phyloP scores from a whole-genome alignment of 139 green algal genomes.

The Chlamydomonas asymmetrica region DNA sequence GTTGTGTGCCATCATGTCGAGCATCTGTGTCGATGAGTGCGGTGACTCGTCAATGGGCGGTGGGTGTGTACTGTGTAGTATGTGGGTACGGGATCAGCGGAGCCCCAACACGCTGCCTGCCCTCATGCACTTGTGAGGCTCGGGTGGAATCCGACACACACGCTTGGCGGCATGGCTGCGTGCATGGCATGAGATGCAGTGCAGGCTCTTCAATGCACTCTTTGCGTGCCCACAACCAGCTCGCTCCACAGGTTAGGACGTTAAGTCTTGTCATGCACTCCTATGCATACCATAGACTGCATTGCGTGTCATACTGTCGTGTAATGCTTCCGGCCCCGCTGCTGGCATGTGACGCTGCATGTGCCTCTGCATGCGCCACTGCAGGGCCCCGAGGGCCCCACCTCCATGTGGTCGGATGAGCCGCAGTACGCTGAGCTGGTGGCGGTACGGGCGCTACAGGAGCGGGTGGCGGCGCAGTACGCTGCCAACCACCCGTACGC shows the following conservation, averaged over 20 bases:
- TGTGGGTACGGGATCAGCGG: background rate
- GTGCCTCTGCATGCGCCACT: background rate
- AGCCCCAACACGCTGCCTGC: too few relatives aligned
- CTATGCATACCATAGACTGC: too few relatives aligned
- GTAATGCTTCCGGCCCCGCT: too few relatives aligned
- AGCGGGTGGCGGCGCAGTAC: background rate
- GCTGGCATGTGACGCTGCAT: too few relatives aligned
- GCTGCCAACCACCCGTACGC: background rate
- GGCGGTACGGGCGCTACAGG: constrained; percentile 12
- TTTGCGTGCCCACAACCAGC: background rate
- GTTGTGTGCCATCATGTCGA: too few relatives aligned
- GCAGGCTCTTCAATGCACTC: background rate
- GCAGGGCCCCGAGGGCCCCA: constrained; percentile 20
- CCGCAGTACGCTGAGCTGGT: constrained; percentile 9
- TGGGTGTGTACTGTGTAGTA: background rate
- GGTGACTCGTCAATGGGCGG: background rate
- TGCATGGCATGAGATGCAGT: too few relatives aligned
- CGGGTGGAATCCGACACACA: too few relatives aligned
- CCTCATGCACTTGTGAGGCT: too few relatives aligned
- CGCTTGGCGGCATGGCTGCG: too few relatives aligned
- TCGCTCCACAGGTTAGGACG: too few relatives aligned
- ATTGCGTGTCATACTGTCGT: too few relatives aligned
- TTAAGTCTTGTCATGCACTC: too few relatives aligned
- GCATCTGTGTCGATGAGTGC: background rate
- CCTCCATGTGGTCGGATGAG: constrained; percentile 10